Percentiles rank a stretch among this genome's conserved stretches.
These are phyloP conservation scores for Corinectria fuckeliana DNA, from an alignment of 2,329 filamentous ascomycete species.

Conservation along the genomic window DNA sequence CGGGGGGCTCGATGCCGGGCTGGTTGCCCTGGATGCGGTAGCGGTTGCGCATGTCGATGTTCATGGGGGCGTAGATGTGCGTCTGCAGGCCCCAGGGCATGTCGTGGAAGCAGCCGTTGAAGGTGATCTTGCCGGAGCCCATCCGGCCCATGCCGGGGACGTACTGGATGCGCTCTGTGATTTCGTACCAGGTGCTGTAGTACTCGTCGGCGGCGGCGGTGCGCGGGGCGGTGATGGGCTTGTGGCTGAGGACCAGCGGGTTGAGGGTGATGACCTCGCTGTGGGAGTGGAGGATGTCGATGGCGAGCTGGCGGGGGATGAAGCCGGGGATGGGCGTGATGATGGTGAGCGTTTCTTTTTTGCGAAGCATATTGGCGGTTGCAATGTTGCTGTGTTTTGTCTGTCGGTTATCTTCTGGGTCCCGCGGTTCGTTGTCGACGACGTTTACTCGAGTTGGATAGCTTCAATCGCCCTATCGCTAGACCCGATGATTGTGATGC, in stretches of 20 bases:
- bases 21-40: conserved; percentile 74
- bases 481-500: background rate
- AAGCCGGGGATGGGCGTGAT: conserved; percentile 74
- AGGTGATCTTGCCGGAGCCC: conserved; percentile 69
- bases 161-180: conserved; percentile 71
- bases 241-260: conserved; percentile 69
- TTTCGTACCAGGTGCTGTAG: conserved; percentile 78
- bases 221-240: conserved; percentile 69
- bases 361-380: conserved; percentile 57
- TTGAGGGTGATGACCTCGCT: conserved; percentile 75
- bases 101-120: conserved; percentile 76
- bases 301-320: conserved; percentile 73
- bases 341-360: conserved; percentile 70
- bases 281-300: conserved; percentile 75
- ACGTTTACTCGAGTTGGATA: too few relatives aligned
- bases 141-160: conserved; percentile 70
- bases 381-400: background rate
- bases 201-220: conserved; percentile 73
- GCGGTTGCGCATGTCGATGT: conserved; percentile 70
- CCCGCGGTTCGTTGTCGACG: too few relatives aligned
- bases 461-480: background rate
- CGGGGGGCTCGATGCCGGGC: conserved; percentile 67
- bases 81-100: conserved; percentile 76
- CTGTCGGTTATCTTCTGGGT: too few relatives aligned
- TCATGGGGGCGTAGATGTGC: conserved; percentile 73